These are phyloP conservation scores for Ceratocystis lukuohia DNA, from an alignment of 2,329 filamentous ascomycete genomes.

Conservation along the genomic window DNA sequence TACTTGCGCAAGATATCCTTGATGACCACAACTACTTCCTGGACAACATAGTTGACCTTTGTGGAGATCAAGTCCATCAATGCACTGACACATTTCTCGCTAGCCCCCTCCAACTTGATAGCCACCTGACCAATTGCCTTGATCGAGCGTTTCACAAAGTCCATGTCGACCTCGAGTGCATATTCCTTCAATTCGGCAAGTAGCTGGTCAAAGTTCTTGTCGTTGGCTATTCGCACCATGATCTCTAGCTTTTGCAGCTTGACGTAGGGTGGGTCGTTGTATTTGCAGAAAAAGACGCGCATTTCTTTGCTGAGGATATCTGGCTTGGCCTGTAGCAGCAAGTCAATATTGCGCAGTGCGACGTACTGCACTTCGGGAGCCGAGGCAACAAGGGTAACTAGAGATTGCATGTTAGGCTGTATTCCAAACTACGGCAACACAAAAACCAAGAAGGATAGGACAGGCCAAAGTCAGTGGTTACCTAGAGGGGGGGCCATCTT, in stretches of 20 bases:
- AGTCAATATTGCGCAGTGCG: constrained; percentile 86
- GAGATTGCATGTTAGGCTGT: background rate
- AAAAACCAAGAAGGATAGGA: too few relatives aligned
- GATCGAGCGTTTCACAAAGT: constrained; percentile 87
- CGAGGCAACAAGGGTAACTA: constrained; percentile 89
- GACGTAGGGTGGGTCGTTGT: constrained; percentile 94
- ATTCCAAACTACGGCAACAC: background rate
- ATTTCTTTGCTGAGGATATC: constrained; percentile 96
- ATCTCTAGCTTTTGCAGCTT: constrained; percentile 97
- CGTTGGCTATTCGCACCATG: constrained; percentile 98
- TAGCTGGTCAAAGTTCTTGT: constrained; percentile 89
- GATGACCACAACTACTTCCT: constrained; percentile 97
- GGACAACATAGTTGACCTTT: constrained; percentile 97
- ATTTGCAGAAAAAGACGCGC: constrained; percentile 98
- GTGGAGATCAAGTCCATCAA: constrained; percentile 88
- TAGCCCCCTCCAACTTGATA: constrained; percentile 93
- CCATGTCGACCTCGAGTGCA: constrained; percentile 96
- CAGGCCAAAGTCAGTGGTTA: constrained; percentile 30
- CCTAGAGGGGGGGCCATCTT: constrained; percentile 96
- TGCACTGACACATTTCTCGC: constrained; percentile 89
- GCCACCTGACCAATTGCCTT: constrained; percentile 95
- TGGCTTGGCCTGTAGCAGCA: constrained; percentile 87
- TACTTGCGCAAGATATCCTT: constrained; percentile 98
- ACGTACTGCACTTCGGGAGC: constrained; percentile 97
- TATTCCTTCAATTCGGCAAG: constrained; percentile 94